Conservation (phyloP, 495 filamentous ascomycete genomes). For the Oidiodendron maius region DNA sequence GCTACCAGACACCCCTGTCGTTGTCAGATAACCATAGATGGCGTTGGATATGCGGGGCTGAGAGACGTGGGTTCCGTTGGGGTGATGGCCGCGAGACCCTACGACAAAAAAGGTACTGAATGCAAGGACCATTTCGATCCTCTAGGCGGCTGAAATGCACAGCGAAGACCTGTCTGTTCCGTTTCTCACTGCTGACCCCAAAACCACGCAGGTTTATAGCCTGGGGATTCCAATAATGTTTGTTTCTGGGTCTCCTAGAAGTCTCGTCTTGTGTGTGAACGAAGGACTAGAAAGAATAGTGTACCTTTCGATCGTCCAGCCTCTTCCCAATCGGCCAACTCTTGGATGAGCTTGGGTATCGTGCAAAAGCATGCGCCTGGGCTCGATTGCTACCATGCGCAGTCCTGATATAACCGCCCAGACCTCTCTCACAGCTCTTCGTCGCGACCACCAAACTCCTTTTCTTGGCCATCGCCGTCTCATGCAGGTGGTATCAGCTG, state of each 20-base stretch:
- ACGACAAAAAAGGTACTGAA: no score
- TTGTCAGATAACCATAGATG: conserved; percentile 11
- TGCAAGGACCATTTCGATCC: conserved; percentile 15
- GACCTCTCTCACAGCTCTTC: neutral
- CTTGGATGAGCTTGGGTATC: neutral
- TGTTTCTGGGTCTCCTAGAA: conserved; percentile 14
- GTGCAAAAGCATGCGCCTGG: neutral
- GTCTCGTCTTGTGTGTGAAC: conserved; percentile 12
- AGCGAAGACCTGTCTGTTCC: no score
- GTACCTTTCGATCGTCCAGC: conserved; percentile 1
- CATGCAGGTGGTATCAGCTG: no score
- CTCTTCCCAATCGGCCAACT: neutral
- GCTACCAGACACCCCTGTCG: conserved; percentile 6
- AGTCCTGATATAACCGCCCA: neutral
- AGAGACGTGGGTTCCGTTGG: neutral
- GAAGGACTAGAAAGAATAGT: conserved; percentile 8
- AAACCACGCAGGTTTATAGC: conserved; percentile 15
- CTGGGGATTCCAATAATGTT: conserved; percentile 8
- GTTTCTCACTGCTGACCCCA: conserved; percentile 9
- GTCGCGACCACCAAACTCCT: neutral
- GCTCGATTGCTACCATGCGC: neutral
- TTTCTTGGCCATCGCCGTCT: no score
- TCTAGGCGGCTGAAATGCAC: conserved; percentile 14
- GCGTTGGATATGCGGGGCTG: conserved; percentile 9
- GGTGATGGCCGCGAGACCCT: conserved; percentile 3